These are phyloP conservation scores for Claviceps lovelessii DNA, from an alignment of 2,329 filamentous ascomycete genomes.

Conservation along the genomic window DNA sequence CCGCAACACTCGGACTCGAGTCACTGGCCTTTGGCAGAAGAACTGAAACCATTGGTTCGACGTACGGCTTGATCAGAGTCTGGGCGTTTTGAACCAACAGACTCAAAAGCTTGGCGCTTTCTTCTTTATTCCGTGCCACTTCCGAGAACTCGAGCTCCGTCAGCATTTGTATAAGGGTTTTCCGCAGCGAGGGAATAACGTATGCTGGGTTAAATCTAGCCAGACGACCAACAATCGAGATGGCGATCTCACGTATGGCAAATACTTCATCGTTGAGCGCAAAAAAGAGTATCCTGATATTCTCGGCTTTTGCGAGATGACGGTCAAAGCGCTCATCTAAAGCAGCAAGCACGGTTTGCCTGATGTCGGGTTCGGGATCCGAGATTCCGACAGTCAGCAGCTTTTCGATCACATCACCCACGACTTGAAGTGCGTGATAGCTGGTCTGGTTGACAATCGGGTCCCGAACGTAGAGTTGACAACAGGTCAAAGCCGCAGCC, in stretches of 20 bases:
- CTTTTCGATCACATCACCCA: constrained; percentile 95
- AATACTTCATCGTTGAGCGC: constrained; percentile 94
- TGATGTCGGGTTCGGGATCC: constrained; percentile 78
- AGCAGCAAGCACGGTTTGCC: constrained; percentile 73
- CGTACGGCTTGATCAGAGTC: constrained; percentile 85
- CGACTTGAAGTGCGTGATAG: constrained; percentile 89
- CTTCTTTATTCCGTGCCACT: constrained; percentile 85
- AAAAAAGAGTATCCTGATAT: constrained; percentile 88
- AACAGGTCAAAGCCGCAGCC: constrained; percentile 90
- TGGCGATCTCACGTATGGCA: constrained; percentile 80
- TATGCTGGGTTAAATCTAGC: constrained; percentile 90
- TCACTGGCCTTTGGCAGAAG: constrained; percentile 88
- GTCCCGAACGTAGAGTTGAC: constrained; percentile 91
- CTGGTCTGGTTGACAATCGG: constrained; percentile 97
- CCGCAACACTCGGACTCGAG: constrained; percentile 70
- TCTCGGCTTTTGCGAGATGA: constrained; percentile 93
- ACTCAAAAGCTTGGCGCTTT: constrained; percentile 85
- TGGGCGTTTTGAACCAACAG: constrained; percentile 88
- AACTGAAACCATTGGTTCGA: constrained; percentile 89
- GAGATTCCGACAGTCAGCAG: constrained; percentile 88
- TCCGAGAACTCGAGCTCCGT: constrained; percentile 96
- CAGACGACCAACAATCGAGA: constrained; percentile 88
- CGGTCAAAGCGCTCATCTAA: constrained; percentile 89
- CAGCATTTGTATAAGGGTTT: constrained; percentile 87
- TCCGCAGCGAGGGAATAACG: constrained; percentile 87